A percentile compares a stretch with the other conserved stretches of the same genome.
Conservation (phyloP, 179 eudicot genomes). For the Gypsophila paniculata region DNA sequence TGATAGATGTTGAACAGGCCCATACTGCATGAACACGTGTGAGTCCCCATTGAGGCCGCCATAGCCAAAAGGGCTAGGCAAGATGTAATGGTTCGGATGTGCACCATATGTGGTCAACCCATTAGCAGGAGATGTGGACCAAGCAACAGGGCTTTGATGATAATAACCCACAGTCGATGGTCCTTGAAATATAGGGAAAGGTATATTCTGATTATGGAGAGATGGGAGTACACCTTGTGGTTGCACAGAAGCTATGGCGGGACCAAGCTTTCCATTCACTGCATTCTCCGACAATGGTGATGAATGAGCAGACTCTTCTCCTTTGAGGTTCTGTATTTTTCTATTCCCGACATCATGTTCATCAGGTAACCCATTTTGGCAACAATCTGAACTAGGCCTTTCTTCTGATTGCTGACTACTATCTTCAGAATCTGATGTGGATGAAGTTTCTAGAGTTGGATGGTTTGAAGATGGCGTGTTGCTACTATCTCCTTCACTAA, state of each 20-base stretch:
- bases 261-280: slow-evolving; percentile 37
- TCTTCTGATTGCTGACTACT: slow-evolving; percentile 60
- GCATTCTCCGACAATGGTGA: slow-evolving; percentile 24
- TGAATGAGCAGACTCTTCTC: background rate
- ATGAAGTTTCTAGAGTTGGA: slow-evolving; percentile 62
- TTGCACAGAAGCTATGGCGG: slow-evolving; percentile 35
- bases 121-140: slow-evolving; percentile 68
- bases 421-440: slow-evolving; percentile 82
- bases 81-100: slow-evolving; percentile 59
- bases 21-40: slow-evolving; percentile 62
- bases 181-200: slow-evolving; percentile 63
- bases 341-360: slow-evolving; percentile 18
- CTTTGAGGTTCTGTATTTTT: background rate
- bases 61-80: slow-evolving; percentile 53
- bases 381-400: slow-evolving; percentile 36
- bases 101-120: slow-evolving; percentile 54
- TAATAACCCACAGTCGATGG: slow-evolving; percentile 62
- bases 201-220: slow-evolving; percentile 47
- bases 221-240: slow-evolving; percentile 43
- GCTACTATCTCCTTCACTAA: slow-evolving; percentile 74
- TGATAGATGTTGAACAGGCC: slow-evolving; percentile 55
- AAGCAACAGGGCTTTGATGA: slow-evolving; percentile 67
- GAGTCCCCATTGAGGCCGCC: slow-evolving; percentile 61
- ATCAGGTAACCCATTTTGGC: slow-evolving; percentile 31
- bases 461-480: slow-evolving; percentile 53